Percentiles rank a stretch among this genome's conserved stretches.
Conservation (phyloP, 192 early-diverging fungal species). For the Umbelopsis sp. region DNA sequence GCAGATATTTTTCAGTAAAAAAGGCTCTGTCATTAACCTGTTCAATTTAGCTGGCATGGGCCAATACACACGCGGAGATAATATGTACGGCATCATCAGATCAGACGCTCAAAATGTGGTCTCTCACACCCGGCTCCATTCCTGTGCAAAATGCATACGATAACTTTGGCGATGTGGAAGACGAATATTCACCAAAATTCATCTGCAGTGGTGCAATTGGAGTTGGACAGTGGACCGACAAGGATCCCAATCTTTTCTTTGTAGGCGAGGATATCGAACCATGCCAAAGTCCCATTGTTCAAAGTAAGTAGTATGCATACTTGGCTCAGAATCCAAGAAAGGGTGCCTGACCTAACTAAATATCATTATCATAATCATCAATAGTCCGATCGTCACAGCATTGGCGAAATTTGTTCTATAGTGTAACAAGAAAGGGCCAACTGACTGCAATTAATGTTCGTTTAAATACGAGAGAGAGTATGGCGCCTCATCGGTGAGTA, state of each 20-base stretch:
- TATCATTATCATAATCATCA: not conserved
- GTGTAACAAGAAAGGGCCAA: conserved; percentile 23
- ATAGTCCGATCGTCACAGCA: conserved; percentile 15
- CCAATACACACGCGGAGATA: conserved; percentile 26
- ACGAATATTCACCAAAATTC: conserved; percentile 4
- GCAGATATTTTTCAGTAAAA: no score
- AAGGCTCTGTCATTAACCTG: no score
- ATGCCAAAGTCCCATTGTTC: conserved; percentile 20
- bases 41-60: conserved; percentile 18
- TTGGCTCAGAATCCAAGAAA: no score
- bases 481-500: conserved; percentile 2
- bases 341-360: not conserved
- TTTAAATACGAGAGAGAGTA: not conserved
- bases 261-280: conserved; percentile 8
- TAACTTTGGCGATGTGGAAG: not conserved
- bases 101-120: conserved; percentile 22
- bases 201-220: conserved; percentile 11
- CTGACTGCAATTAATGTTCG: conserved; percentile 22
- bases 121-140: not conserved
- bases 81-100: conserved; percentile 22
- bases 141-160: conserved; percentile 25
- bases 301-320: conserved; percentile 3
- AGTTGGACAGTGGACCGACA: conserved; percentile 25
- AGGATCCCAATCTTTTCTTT: not conserved
- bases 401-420: conserved; percentile 20